Evolutionary conservation across 257 asterid genomes (phyloP).

Genomic region (Fraxinus quadrangulata): DNA sequence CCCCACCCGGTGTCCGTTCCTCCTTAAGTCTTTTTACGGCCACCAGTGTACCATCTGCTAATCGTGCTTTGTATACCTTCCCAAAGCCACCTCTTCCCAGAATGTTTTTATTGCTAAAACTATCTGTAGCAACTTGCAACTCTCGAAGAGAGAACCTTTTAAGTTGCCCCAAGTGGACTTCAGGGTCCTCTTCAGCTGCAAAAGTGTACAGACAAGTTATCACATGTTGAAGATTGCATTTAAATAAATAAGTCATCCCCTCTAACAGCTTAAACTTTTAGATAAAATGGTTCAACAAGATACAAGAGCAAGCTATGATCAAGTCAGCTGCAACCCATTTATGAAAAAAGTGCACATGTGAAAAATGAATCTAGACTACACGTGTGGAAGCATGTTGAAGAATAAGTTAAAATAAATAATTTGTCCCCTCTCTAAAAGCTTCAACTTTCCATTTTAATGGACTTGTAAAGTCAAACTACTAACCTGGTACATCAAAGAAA

Average conservation of each 20-base stretch:
- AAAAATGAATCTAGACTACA: neutral
- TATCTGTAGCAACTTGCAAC: constrained; percentile 58
- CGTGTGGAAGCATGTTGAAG: too few relatives aligned
- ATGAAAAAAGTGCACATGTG: neutral
- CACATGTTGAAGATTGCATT: neutral
- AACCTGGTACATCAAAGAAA: constrained; percentile 67
- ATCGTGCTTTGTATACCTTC: constrained; percentile 56
- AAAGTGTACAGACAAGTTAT: constrained; percentile 14
- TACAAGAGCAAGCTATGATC: neutral
- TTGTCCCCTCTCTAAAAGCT: neutral
- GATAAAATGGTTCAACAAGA: neutral
- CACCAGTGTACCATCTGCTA: constrained; percentile 53
- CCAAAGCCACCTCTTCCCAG: constrained; percentile 67
- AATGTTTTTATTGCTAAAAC: constrained; percentile 56
- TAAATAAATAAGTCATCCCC: neutral
- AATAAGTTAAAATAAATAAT: too few relatives aligned
- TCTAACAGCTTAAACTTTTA: neutral
- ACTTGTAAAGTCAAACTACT: constrained; percentile 3
- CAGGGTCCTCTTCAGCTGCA: constrained; percentile 68
- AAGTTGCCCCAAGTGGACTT: constrained; percentile 62
- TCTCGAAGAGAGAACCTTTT: constrained; percentile 57
- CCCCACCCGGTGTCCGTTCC: constrained; percentile 64
- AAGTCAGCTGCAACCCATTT: neutral
- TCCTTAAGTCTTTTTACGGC: constrained; percentile 62
- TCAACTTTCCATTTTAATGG: neutral